Evolutionary conservation across 2,329 filamentous ascomycete species (phyloP).

Genomic region (Colletotrichum coccodes): DNA sequence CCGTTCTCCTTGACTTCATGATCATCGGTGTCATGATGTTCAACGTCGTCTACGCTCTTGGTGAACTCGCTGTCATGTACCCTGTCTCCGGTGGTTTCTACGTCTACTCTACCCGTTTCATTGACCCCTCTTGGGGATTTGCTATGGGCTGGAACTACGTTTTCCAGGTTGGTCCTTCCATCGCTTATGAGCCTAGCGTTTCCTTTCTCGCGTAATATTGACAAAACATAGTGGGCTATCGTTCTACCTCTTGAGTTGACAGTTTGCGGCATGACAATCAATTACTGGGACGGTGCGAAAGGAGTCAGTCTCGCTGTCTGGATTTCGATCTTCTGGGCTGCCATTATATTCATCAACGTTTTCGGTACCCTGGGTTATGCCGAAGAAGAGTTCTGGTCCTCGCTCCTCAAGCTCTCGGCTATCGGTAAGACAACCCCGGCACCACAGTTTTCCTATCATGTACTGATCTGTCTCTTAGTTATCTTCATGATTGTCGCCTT

Average conservation of each 20-base stretch:
- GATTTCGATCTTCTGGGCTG: conserved; percentile 63
- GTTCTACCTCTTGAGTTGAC: conserved; percentile 60
- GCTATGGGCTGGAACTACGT: conserved; percentile 63
- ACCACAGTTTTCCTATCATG: fast-evolving
- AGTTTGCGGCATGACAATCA: conserved; percentile 58
- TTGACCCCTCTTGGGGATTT: conserved; percentile 66
- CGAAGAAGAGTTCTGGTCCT: conserved; percentile 68
- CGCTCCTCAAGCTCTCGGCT: conserved; percentile 58
- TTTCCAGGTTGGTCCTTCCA: conserved; percentile 43
- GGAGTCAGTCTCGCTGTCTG: conserved; percentile 59
- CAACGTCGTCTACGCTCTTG: conserved; percentile 68
- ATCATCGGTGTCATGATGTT: conserved; percentile 65
- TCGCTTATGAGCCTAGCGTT: background rate
- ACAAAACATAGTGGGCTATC: conserved; percentile 48
- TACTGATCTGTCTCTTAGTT: conserved; percentile 38
- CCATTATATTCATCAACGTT: conserved; percentile 54
- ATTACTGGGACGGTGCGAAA: conserved; percentile 54
- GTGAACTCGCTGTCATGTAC: conserved; percentile 65
- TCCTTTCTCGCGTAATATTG: background rate
- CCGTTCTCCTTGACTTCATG: conserved; percentile 52
- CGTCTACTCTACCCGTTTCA: conserved; percentile 64
- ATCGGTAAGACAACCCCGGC: conserved; percentile 43
- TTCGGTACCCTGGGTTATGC: conserved; percentile 59
- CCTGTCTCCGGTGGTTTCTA: conserved; percentile 69
- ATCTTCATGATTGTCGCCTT: conserved; percentile 73